Conservation (phyloP, 306 rosid species). For the Betula pendula region DNA sequence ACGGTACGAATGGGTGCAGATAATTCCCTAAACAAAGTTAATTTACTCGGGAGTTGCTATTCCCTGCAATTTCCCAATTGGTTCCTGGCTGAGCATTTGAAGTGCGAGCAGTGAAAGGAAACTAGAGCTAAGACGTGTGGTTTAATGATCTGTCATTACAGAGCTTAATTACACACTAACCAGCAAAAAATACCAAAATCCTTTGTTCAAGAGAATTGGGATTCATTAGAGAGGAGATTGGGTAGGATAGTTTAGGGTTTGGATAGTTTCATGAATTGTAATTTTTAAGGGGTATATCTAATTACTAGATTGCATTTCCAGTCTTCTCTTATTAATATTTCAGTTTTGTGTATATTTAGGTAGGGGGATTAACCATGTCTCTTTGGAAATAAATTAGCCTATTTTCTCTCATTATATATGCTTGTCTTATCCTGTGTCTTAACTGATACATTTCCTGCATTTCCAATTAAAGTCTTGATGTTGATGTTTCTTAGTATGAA, state of each 20-base stretch:
- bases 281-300: conserved; percentile 41
- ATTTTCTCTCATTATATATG: background rate
- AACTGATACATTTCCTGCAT: background rate
- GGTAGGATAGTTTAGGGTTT: conserved; percentile 19
- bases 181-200: conserved; percentile 30
- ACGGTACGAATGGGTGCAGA: conserved; percentile 84
- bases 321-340: conserved; percentile 22
- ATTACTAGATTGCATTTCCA: conserved; percentile 24
- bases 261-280: conserved; percentile 19
- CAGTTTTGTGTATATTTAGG: conserved; percentile 47
- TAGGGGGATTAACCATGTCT: conserved; percentile 26
- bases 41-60: conserved; percentile 3
- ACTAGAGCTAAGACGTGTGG: conserved; percentile 22
- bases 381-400: conserved; percentile 37
- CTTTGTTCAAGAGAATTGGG: conserved; percentile 20
- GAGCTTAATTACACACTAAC: conserved; percentile 23
- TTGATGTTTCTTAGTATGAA: conserved; percentile 6
- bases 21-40: conserved; percentile 42
- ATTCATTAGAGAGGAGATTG: conserved; percentile 28
- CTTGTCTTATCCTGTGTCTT: conserved; percentile 5
- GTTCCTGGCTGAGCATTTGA: conserved; percentile 27
- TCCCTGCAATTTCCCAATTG: conserved; percentile 23
- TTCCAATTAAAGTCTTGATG: conserved; percentile 8
- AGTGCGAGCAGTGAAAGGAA: conserved; percentile 9
- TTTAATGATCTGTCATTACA: conserved; percentile 35